Evolutionary conservation across 225 moss, liverwort and hornwort species (phyloP), one percentile per base, ranked within the genome.

Genomic region (Marchantia polymorpha): DNA sequence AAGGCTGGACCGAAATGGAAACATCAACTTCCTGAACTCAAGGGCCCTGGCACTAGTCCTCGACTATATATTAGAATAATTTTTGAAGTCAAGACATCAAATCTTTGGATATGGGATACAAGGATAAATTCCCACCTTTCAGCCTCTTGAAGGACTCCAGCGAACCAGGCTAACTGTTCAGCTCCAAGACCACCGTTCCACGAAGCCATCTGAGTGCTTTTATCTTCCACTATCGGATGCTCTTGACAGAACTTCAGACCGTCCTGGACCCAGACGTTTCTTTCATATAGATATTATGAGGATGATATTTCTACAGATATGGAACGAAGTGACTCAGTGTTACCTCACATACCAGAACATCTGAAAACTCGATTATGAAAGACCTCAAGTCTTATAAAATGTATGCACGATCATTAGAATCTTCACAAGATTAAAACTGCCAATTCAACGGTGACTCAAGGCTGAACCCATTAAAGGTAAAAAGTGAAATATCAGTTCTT

Each of bases 151-250:
- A 91, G 89, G 27, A 87, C 69, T 16, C 52, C 64, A 59, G 85
- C 83, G 64, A 91, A 84, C 91, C 91, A 91, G 59, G 81, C 82
- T 73, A 83, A 89, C 53, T 89, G 89, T 53, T 85, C 81, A 56
- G 89, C 60, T 59, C 81, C 87, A 19, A 91, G 76, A 39, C 91
- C 91, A 73, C 89, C 91, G 80, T 91, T 91, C 87, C 87, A 91
- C 11, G 23, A 25, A 25, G 69, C 78, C 82, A 87, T 87, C 79
- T 89, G 91, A 52, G 82, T 87, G 25, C 85, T 85, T 5, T 30
- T 71, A 58, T 87, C 91, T 19, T 54, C 69, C 30, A 85, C 87
- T 16, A 89, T 70, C 16, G 91, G 91, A 51, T 85, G 85, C 20
- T 82, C 79, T 52, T 91, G 54, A 64, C 84, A 75, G 49, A 78